A percentile compares a stretch with the other conserved stretches of the same genome.
These are phyloP conservation scores for Cyclotella choctawhatcheeana DNA, from an alignment of 108 stramenopile genomes.

Conservation along the genomic window DNA sequence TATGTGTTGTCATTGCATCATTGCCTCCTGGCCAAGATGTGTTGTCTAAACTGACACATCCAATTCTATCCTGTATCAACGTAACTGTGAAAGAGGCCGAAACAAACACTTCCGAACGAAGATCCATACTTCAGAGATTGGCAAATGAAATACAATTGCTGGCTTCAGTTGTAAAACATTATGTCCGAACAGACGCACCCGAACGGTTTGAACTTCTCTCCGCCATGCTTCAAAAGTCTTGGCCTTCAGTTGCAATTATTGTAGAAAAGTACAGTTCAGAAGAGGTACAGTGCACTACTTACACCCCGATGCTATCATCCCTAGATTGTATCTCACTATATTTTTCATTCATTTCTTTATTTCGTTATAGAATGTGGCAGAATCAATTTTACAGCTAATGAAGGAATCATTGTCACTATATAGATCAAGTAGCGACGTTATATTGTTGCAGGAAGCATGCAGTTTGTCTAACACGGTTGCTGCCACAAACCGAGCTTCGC, in stretches of 20 bases:
- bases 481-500: slow-evolving; percentile 12
- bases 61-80: slow-evolving; percentile 53
- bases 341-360: too few relatives aligned
- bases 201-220: slow-evolving; percentile 19
- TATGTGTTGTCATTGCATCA: slow-evolving; percentile 58
- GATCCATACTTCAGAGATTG: slow-evolving; percentile 43
- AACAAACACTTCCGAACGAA: slow-evolving; percentile 1
- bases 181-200: slow-evolving; percentile 30
- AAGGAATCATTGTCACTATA: slow-evolving; percentile 15
- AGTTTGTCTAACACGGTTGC: slow-evolving; percentile 19
- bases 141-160: slow-evolving; percentile 61
- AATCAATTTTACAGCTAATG: slow-evolving; percentile 27
- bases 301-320: too few relatives aligned
- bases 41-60: slow-evolving; percentile 52
- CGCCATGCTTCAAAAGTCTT: slow-evolving; percentile 47
- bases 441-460: slow-evolving; percentile 18
- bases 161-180: slow-evolving; percentile 44
- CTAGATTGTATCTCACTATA: too few relatives aligned
- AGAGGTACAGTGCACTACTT: too few relatives aligned
- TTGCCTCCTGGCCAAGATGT: slow-evolving; percentile 54
- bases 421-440: slow-evolving; percentile 18
- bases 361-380: slow-evolving; percentile 23
- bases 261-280: slow-evolving; percentile 34
- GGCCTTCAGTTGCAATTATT: slow-evolving; percentile 52
- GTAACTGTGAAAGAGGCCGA: slow-evolving; percentile 47